A percentile compares a stretch with the other conserved stretches of the same genome.
phyloP scores from a whole-genome alignment of 495 filamentous ascomycete genomes.

The Penicillium nucicola region DNA sequence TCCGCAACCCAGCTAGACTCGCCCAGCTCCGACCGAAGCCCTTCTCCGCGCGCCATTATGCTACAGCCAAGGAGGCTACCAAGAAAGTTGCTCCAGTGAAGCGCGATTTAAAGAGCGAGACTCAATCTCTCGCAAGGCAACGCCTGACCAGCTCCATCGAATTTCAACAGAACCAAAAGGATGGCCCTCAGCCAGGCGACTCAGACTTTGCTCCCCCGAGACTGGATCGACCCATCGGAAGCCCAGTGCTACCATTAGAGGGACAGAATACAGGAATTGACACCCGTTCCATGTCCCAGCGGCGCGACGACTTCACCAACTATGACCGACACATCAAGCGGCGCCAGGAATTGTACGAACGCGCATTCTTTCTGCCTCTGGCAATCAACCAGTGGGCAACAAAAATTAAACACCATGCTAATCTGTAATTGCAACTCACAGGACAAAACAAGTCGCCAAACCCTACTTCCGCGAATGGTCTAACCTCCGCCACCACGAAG shows the following conservation, averaged over 20 bases:
- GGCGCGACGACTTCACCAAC: constrained; percentile 76
- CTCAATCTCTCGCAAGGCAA: neutral
- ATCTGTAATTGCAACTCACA: constrained; percentile 15
- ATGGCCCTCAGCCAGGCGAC: constrained; percentile 42
- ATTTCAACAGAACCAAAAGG: constrained; percentile 34
- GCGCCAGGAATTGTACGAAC: constrained; percentile 65
- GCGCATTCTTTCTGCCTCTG: neutral
- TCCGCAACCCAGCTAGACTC: constrained; percentile 26
- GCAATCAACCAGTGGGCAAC: neutral
- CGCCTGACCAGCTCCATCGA: constrained; percentile 15
- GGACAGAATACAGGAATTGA: constrained; percentile 83
- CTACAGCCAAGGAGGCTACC: constrained; percentile 9
- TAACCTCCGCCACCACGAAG: constrained; percentile 74
- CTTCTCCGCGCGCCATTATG: constrained; percentile 30
- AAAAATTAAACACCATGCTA: neutral
- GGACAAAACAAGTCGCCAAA: constrained; percentile 58
- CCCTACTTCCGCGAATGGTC: constrained; percentile 94
- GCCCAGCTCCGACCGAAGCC: constrained; percentile 19
- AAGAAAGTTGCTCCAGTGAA: neutral
- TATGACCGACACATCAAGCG: constrained; percentile 77
- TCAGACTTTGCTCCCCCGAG: constrained; percentile 63
- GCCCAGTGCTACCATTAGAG: constrained; percentile 62
- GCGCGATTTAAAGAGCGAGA: neutral
- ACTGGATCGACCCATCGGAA: constrained; percentile 77
- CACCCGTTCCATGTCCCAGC: constrained; percentile 58